Percentiles rank a stretch among this genome's conserved stretches.
phyloP scores from a whole-genome alignment of 768 basidiomycete species.

The Russula lepida region DNA sequence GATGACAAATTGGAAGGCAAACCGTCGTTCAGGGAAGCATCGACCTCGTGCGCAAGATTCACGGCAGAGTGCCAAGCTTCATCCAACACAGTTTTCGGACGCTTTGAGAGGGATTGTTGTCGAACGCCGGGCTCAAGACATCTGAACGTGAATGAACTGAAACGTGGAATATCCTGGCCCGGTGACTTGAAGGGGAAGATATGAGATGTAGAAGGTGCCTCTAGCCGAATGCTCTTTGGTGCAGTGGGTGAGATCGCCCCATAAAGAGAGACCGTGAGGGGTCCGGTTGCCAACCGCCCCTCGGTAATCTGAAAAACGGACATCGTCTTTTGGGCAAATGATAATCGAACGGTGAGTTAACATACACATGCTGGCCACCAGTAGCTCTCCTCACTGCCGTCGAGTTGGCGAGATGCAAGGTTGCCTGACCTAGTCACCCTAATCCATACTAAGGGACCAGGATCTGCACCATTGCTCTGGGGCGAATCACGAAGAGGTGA shows the following conservation, averaged over 20 bases:
- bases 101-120: not conserved
- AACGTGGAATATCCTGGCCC: constrained; percentile 34
- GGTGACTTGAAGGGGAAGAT: constrained; percentile 33
- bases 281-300: constrained; percentile 24
- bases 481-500: not conserved
- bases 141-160: constrained; percentile 33
- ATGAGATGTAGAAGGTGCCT: constrained; percentile 29
- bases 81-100: constrained; percentile 14
- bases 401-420: constrained; percentile 25
- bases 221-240: constrained; percentile 23
- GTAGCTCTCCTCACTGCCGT: constrained; percentile 25
- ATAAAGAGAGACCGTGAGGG: constrained; percentile 26
- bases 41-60: constrained; percentile 16
- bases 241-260: constrained; percentile 26
- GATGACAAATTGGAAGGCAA: constrained; percentile 19
- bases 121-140: not conserved
- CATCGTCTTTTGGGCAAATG: no score
- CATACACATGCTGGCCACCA: constrained; percentile 73
- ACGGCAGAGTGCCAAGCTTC: constrained; percentile 18
- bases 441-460: constrained; percentile 32
- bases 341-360: constrained; percentile 5
- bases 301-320: constrained; percentile 2
- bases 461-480: not conserved
- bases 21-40: constrained; percentile 18
- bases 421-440: constrained; percentile 36